Evolutionary conservation across 2,329 filamentous ascomycete species (phyloP).

Genomic region (Colletotrichum sp.): DNA sequence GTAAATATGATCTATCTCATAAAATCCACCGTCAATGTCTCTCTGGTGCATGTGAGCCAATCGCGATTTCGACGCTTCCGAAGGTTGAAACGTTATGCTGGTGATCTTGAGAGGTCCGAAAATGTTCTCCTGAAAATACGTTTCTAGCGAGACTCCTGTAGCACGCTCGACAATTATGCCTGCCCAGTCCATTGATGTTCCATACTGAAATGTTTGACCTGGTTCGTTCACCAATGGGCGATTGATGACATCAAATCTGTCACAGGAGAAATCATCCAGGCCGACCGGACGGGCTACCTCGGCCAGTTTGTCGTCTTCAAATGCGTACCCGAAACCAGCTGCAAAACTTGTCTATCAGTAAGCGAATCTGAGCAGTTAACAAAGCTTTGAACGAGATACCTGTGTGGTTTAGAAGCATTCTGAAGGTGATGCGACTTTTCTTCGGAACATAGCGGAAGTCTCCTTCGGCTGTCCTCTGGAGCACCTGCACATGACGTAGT

Average conservation of each 20-base stretch:
- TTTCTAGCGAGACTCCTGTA: slow-evolving; percentile 45
- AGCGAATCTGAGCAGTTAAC: background rate
- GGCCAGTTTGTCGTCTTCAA: slow-evolving; percentile 29
- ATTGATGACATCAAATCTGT: slow-evolving; percentile 36
- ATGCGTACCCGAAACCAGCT: slow-evolving; percentile 51
- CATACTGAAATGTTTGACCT: slow-evolving; percentile 55
- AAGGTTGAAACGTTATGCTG: slow-evolving; percentile 42
- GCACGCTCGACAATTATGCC: slow-evolving; percentile 55
- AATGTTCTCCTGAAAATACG: slow-evolving; percentile 48
- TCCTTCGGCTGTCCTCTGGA: slow-evolving; percentile 41
- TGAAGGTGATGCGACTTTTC: slow-evolving; percentile 47
- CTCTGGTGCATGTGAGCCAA: background rate
- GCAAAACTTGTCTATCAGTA: background rate
- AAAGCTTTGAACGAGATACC: slow-evolving; percentile 10
- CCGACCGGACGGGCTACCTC: background rate
- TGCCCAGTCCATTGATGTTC: slow-evolving; percentile 55
- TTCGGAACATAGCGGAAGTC: slow-evolving; percentile 31
- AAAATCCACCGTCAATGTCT: background rate
- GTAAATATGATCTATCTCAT: background rate
- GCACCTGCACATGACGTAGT: slow-evolving; percentile 50
- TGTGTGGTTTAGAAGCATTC: slow-evolving; percentile 58
- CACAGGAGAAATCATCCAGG: background rate
- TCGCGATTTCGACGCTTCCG: background rate
- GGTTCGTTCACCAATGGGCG: slow-evolving; percentile 56
- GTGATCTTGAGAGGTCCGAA: slow-evolving; percentile 47